Percentiles rank a stretch among this genome's conserved stretches.
Conservation (phyloP, 768 basidiomycete species). For the Phylloporus scabripes region DNA sequence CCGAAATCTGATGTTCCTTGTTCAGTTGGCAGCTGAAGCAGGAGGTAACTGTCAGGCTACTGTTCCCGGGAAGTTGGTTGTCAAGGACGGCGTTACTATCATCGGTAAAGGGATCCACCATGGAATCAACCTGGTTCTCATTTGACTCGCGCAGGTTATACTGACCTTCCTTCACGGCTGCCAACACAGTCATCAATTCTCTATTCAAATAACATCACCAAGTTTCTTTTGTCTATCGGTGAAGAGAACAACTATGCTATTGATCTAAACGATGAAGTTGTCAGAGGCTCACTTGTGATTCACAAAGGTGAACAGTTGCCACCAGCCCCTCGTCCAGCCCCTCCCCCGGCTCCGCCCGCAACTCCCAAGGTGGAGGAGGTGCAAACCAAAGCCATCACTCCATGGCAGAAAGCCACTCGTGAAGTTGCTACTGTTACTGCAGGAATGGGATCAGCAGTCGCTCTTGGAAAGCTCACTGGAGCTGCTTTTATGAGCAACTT, state of each 20-base stretch:
- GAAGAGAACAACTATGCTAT: conserved; percentile 56
- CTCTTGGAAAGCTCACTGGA: conserved; percentile 73
- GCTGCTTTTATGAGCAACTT: conserved; percentile 85
- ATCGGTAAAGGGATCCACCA: conserved; percentile 46
- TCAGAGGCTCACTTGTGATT: conserved; percentile 72
- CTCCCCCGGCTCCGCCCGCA: conserved; percentile 54
- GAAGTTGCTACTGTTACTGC: conserved; percentile 71
- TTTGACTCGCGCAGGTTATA: conserved; percentile 49
- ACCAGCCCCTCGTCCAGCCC: conserved; percentile 62
- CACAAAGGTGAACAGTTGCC: conserved; percentile 62
- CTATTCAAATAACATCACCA: conserved; percentile 89
- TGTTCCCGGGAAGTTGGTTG: conserved; percentile 63
- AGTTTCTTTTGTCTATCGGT: conserved; percentile 79
- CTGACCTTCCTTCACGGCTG: conserved; percentile 80
- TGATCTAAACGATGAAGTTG: conserved; percentile 78
- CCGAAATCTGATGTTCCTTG: conserved; percentile 11
- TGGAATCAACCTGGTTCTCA: conserved; percentile 4
- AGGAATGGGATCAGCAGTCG: conserved; percentile 70
- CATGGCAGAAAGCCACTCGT: conserved; percentile 76
- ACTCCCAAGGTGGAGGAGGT: conserved; percentile 43
- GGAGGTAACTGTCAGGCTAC: conserved; percentile 90
- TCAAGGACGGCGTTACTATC: conserved; percentile 74
- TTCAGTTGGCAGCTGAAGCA: conserved; percentile 63
- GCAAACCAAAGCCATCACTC: conserved; percentile 58
- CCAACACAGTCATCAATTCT: conserved; percentile 87